Base-by-base conservation (phyloP, 2,329 filamentous ascomycete genomes). In the Pyrenophora graminea region DNA sequence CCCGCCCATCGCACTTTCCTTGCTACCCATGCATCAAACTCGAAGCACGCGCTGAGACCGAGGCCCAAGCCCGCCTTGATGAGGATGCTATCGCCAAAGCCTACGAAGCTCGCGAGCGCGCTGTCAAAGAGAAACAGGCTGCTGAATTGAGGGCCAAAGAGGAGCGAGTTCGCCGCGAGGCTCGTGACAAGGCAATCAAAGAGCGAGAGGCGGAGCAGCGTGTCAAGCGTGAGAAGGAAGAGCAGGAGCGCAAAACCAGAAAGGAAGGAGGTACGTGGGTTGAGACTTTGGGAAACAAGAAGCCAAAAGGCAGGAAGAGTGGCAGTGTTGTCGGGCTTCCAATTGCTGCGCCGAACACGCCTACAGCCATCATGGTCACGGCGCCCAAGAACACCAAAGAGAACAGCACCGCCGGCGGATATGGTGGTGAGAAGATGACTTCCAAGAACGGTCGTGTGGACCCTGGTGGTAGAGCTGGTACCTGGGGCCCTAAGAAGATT, bases 401-500 rank as follows among this genome's bases (percentile, higher is more conserved):
- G 7, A 48, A 33, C 10, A 21, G 12, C 18, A 5, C 19, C 19
- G 19, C 19, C 18, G 39, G 27, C 3, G 30, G 39, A 17, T 32
- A 27, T 2, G 30, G 43, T 32, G 42, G 33, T 30, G 50, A 45
- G 9, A 38, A 9, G 45, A 53, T 48, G 48, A 51, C 43, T 33
- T 40, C 36, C 25, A 55, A 53, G 37, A 63, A 52, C 17, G 48
- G 56, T 6, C 37, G 42, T 15, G 41, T 43, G 30, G 58, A 64
- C 38, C 6, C 30, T 13, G 51, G 58, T 19, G 62, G 63, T 30
- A 46, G 63, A 39, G 63, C 62, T n/a, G 63, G 63, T 3, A 30
- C 31, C n/a, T 67, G 63, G 63, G 62, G 61, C 7, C 62, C 62
- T 8, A 67, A 60, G 59, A 65, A 59, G 57, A 65, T 65, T 34